These are phyloP conservation scores for Aspergillus wentii DNA, from an alignment of 495 filamentous ascomycete genomes.

Conservation along the genomic window DNA sequence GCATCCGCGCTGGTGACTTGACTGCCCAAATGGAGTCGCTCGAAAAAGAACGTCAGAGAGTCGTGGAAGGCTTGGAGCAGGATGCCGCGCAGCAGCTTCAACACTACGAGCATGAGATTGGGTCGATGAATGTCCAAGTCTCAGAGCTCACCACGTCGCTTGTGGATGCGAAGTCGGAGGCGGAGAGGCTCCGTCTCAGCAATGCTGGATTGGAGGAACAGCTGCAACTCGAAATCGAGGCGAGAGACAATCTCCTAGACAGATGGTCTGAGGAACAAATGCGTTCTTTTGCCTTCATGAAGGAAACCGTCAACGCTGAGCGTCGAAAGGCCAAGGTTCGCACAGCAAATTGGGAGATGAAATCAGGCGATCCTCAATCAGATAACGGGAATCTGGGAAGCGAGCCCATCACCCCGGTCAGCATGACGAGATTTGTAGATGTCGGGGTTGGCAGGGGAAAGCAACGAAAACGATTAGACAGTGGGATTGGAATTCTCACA, in stretches of 20 bases:
- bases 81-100: constrained; percentile 23
- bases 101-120: constrained; percentile 39
- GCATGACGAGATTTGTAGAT: constrained; percentile 39
- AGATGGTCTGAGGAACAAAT: constrained; percentile 35
- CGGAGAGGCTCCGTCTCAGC: constrained; percentile 22
- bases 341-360: constrained; percentile 36
- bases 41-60: constrained; percentile 24
- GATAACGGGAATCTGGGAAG: constrained; percentile 40
- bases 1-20: constrained; percentile 31
- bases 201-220: constrained; percentile 34
- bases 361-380: constrained; percentile 46
- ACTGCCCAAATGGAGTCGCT: constrained; percentile 25
- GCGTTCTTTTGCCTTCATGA: constrained; percentile 33
- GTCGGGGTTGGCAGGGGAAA: constrained; percentile 44
- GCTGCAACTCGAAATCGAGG: constrained; percentile 28
- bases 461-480: constrained; percentile 48
- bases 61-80: constrained; percentile 22
- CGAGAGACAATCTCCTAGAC: constrained; percentile 32
- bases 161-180: constrained; percentile 24
- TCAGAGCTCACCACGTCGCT: constrained; percentile 35
- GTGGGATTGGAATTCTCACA: constrained; percentile 58
- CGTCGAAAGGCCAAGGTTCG: constrained; percentile 36
- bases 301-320: constrained; percentile 31
- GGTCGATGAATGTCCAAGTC: constrained; percentile 34
- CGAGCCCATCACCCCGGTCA: constrained; percentile 44